phyloP scores from a whole-genome alignment of 2,329 filamentous ascomycete species.

The Colletotrichum sp. region DNA sequence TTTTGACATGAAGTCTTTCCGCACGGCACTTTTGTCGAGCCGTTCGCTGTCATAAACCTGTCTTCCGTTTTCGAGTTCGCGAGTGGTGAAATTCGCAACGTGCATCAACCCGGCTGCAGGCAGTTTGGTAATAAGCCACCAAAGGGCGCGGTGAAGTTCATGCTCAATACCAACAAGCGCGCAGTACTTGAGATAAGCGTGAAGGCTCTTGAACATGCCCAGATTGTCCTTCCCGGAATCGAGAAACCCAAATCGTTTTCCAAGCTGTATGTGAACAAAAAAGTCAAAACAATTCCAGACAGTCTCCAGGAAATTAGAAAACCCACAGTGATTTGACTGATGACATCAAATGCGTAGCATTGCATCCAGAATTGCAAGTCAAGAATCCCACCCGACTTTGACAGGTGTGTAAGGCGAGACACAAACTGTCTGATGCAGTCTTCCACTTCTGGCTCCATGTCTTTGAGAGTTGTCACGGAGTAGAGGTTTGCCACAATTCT shows the following conservation, averaged over 20 bases:
- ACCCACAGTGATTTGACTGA: neutral
- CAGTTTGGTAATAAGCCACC: neutral
- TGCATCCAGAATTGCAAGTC: neutral
- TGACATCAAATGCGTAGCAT: neutral
- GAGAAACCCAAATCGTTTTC: neutral
- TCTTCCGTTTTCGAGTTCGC: neutral
- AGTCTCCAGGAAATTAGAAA: neutral
- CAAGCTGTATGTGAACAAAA: neutral
- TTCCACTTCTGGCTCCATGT: neutral
- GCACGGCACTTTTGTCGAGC: neutral
- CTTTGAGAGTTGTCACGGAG: neutral
- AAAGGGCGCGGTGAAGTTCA: neutral
- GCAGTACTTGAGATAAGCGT: neutral
- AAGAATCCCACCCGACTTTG: neutral
- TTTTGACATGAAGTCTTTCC: neutral
- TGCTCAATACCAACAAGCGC: neutral
- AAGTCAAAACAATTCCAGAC: neutral
- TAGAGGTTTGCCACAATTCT: neutral
- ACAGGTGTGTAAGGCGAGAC: neutral
- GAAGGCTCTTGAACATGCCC: neutral
- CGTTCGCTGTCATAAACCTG: neutral
- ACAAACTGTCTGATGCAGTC: neutral
- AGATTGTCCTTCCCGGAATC: neutral
- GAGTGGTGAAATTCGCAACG: neutral
- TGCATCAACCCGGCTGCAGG: neutral